phyloP scores from a whole-genome alignment of 768 basidiomycete genomes.

The Serendipita vermifera region DNA sequence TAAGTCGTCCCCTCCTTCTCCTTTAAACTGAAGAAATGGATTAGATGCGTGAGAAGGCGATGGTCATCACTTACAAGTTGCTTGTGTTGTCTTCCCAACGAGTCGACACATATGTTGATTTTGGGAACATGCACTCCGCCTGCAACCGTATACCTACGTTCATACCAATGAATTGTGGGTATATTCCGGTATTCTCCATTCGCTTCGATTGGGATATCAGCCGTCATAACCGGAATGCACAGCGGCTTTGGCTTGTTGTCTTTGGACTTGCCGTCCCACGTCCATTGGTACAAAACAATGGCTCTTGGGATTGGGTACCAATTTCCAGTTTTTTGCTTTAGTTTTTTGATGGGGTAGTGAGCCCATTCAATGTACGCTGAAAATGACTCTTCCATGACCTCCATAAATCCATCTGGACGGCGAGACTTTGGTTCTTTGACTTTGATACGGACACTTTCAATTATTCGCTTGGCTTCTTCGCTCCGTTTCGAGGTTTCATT shows the following conservation, averaged over 20 bases:
- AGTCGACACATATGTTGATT: slow-evolving; percentile 55
- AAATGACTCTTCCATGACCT: slow-evolving; percentile 24
- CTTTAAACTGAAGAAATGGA: slow-evolving; percentile 60
- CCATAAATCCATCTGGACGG: neutral
- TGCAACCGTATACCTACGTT: slow-evolving; percentile 41
- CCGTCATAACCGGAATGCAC: slow-evolving; percentile 75
- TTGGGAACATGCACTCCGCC: slow-evolving; percentile 82
- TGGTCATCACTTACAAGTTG: slow-evolving; percentile 51
- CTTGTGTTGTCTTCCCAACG: slow-evolving; percentile 49
- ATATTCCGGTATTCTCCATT: slow-evolving; percentile 55
- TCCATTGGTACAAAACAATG: neutral
- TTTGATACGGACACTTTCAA: slow-evolving; percentile 34
- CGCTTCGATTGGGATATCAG: slow-evolving; percentile 51
- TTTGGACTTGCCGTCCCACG: neutral
- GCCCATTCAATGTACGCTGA: slow-evolving; percentile 64
- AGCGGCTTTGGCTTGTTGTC: slow-evolving; percentile 19
- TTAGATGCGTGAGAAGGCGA: neutral
- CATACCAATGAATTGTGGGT: slow-evolving; percentile 56
- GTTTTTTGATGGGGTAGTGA: slow-evolving; percentile 38
- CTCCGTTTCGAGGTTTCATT: neutral
- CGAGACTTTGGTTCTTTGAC: slow-evolving; percentile 34
- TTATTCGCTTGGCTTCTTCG: slow-evolving; percentile 2
- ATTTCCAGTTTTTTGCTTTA: slow-evolving; percentile 19
- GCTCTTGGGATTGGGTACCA: slow-evolving; percentile 32
- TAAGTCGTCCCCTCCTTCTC: slow-evolving; percentile 77